phyloP scores from a whole-genome alignment of 2,329 filamentous ascomycete genomes.

The Apiospora marii region DNA sequence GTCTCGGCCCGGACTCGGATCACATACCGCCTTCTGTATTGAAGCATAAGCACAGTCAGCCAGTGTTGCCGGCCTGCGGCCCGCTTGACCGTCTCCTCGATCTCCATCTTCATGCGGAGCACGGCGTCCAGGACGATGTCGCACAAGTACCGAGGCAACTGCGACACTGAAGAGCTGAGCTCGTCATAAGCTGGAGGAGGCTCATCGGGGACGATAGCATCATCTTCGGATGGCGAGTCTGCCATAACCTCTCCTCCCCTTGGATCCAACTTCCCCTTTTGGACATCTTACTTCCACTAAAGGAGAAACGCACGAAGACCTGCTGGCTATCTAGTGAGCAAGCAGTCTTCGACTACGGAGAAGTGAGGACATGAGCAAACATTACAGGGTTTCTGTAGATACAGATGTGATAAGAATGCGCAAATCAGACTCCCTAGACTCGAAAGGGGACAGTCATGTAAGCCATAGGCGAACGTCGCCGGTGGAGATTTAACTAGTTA shows the following conservation, averaged over 20 bases:
- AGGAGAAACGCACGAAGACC: neutral
- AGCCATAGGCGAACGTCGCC: no score
- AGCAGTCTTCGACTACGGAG: neutral
- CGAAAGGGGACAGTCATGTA: neutral
- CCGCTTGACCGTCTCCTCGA: conserved; percentile 69
- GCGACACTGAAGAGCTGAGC: conserved; percentile 55
- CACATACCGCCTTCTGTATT: conserved; percentile 65
- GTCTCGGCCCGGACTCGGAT: conserved; percentile 77
- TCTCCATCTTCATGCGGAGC: conserved; percentile 71
- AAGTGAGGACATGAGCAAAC: neutral
- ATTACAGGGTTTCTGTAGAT: neutral
- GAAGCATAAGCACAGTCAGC: conserved; percentile 28
- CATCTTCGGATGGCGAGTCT: neutral
- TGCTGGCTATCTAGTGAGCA: neutral
- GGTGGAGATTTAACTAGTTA: neutral
- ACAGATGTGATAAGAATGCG: neutral
- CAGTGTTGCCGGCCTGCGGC: conserved; percentile 50
- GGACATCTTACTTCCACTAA: neutral
- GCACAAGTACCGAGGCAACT: conserved; percentile 55
- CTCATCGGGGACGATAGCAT: neutral
- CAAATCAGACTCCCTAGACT: neutral
- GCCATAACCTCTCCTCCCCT: neutral
- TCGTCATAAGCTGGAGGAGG: neutral
- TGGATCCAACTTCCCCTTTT: neutral
- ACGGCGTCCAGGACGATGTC: conserved; percentile 63